phyloP scores from a whole-genome alignment of 768 basidiomycete species.

The Agrocybe pediades region DNA sequence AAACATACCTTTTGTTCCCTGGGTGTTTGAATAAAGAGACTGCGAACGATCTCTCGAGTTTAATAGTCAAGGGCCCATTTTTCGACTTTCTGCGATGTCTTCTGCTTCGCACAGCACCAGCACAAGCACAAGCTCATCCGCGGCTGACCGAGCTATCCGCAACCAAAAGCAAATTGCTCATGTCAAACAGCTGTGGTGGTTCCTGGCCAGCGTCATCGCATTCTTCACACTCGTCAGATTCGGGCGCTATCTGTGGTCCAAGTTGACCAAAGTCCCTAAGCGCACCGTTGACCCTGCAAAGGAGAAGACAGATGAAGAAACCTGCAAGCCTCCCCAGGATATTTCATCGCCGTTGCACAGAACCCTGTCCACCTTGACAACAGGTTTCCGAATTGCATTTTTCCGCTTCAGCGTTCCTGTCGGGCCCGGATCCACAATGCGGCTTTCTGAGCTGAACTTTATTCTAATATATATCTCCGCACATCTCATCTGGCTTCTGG shows the following conservation, averaged over 20 bases:
- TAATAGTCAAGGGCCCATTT: neutral
- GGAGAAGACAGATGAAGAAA: constrained; percentile 24
- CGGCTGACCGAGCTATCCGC: constrained; percentile 35
- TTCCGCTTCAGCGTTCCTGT: constrained; percentile 52
- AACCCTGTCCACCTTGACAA: constrained; percentile 36
- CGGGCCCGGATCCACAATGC: constrained; percentile 34
- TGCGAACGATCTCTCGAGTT: neutral
- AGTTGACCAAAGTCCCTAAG: neutral
- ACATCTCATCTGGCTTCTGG: constrained; percentile 44
- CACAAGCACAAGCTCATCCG: constrained; percentile 14
- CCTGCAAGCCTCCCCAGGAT: neutral
- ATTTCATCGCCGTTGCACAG: constrained; percentile 19
- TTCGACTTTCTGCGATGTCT: constrained; percentile 1
- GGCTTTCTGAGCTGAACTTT: constrained; percentile 47
- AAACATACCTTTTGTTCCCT: constrained; percentile 27
- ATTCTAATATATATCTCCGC: constrained; percentile 46
- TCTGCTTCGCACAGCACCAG: neutral
- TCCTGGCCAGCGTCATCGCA: constrained; percentile 37
- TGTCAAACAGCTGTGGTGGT: constrained; percentile 42
- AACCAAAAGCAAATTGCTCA: constrained; percentile 34
- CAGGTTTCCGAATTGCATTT: constrained; percentile 47
- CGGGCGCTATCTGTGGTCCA: constrained; percentile 18
- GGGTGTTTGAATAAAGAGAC: constrained; percentile 24
- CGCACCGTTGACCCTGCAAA: neutral
- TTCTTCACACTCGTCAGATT: constrained; percentile 36